Evolutionary conservation across 192 early-diverging fungal species (phyloP), one percentile per base, ranked within the genome.

Genomic region (Dissophora ornata): DNA sequence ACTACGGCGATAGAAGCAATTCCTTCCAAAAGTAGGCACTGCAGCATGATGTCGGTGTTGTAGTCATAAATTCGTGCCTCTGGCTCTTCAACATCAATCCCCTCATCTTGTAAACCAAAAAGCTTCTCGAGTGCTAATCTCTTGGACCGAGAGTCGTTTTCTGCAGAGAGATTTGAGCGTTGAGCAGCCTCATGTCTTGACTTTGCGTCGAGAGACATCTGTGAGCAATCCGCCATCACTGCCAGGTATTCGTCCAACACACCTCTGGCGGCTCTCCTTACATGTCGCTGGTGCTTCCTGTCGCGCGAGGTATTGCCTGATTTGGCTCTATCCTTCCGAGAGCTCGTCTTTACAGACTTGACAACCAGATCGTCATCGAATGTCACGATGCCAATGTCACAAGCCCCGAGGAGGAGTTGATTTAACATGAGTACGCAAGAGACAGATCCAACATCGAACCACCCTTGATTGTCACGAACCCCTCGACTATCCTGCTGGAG

Each of bases 1-100:
- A 80, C 59, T 1, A 80, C 59, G 3, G 79, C 69, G 9, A 57
- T 57, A 0, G 65, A 63, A 1, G 79, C 70, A 25, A 80, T 54
- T 0, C 69, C 66, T 29, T 80, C 70, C 0, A 80, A 55, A 9
- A 80, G 47, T 29, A 77, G 15, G 21, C 64, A 77, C 3, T 55
- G 57, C 13, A 77, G 47, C 36, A 57, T 77, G 26, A 67, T 25
- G 21, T 77, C 64, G 1, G 53, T 57, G 18, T 77, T 57, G 36
- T 58, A 32, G 19, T 67, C 73, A 28, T 67, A 75, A 16, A 75
- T 66, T 16, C n/a, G 41, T 0, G 48, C 50, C 24, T 54, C 57
- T 21, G 49, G 12, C 30, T 38, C 3, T 2, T 54, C 50, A 8
- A 61, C 36, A 26, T 49, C 62, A 19, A 58, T 34, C 2, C 40